These are phyloP conservation scores for Tremella yokohamensis DNA, from an alignment of 768 basidiomycete genomes.

Conservation along the genomic window DNA sequence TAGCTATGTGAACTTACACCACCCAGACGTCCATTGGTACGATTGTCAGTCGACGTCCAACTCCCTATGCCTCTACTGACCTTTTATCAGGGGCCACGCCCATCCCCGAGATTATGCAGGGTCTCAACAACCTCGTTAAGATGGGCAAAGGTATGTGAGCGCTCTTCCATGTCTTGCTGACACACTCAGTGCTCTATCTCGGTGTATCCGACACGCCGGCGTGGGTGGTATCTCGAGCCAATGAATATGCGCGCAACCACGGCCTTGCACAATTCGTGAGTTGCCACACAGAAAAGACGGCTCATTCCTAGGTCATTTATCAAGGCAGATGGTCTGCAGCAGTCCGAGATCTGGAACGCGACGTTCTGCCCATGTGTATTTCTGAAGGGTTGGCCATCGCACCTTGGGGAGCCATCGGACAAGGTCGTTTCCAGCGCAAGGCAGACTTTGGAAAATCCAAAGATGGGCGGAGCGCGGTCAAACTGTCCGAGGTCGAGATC, in stretches of 20 bases:
- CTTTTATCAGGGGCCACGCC: slow-evolving; percentile 55
- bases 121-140: slow-evolving; percentile 58
- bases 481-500: slow-evolving; percentile 16
- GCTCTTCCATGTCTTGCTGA: not conserved
- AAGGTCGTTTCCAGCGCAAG: slow-evolving; percentile 54
- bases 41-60: too few relatives aligned
- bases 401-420: slow-evolving; percentile 54
- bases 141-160: slow-evolving; percentile 54
- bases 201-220: slow-evolving; percentile 41
- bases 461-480: slow-evolving; percentile 13
- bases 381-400: slow-evolving; percentile 53
- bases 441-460: slow-evolving; percentile 42
- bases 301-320: too few relatives aligned
- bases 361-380: slow-evolving; percentile 55
- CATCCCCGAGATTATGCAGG: slow-evolving; percentile 61
- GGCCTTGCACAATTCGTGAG: slow-evolving; percentile 57
- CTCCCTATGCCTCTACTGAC: too few relatives aligned
- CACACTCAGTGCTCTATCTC: slow-evolving; percentile 24
- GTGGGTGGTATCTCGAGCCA: slow-evolving; percentile 42
- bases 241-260: slow-evolving; percentile 57
- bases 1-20: slow-evolving; percentile 1
- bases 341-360: slow-evolving; percentile 57
- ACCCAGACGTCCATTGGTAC: too few relatives aligned
- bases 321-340: slow-evolving; percentile 29
- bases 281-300: too few relatives aligned